A percentile compares a stretch with the other conserved stretches of the same genome.
Evolutionary conservation across 2,329 filamentous ascomycete genomes (phyloP).

Genomic region (Niveomyces coronatus): DNA sequence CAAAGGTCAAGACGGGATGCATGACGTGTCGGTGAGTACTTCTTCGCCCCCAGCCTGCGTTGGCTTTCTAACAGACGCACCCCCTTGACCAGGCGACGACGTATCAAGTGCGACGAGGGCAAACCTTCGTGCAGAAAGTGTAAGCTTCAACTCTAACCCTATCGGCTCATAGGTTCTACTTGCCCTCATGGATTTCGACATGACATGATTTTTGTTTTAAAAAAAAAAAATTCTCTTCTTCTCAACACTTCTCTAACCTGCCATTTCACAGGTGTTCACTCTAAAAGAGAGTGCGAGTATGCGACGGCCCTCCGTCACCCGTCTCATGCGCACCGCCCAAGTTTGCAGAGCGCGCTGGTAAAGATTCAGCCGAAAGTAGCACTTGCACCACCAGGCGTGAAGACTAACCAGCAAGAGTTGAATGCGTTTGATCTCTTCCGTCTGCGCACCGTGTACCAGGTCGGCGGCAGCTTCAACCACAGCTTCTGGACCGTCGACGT

Average conservation of each 20-base stretch:
- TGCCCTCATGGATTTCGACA: background rate
- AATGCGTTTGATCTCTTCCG: conserved; percentile 6
- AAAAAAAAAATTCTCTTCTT: too few species aligned
- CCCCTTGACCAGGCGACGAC: conserved; percentile 2
- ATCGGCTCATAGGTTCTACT: too few species aligned
- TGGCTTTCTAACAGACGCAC: background rate
- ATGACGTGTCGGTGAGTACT: conserved; percentile 5
- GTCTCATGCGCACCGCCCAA: background rate
- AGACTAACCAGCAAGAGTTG: background rate
- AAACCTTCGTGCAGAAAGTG: conserved; percentile 5
- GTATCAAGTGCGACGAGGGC: conserved; percentile 6
- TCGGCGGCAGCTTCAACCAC: conserved; percentile 6
- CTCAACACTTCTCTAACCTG: background rate
- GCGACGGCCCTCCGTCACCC: background rate
- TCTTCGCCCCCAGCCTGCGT: background rate
- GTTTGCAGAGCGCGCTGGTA: background rate
- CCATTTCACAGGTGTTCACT: background rate
- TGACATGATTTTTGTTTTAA: too few species aligned
- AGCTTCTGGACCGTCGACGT: conserved; percentile 4
- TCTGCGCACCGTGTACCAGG: conserved; percentile 1
- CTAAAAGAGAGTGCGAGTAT: conserved; percentile 2
- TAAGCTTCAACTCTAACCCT: background rate
- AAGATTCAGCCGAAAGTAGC: background rate
- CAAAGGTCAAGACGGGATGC: conserved; percentile 6
- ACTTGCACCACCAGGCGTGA: conserved; percentile 2